Evolutionary conservation across 2,329 filamentous ascomycete species (phyloP), one percentile per base, ranked within the genome.

Genomic region (Neofusicoccum cordaticola): DNA sequence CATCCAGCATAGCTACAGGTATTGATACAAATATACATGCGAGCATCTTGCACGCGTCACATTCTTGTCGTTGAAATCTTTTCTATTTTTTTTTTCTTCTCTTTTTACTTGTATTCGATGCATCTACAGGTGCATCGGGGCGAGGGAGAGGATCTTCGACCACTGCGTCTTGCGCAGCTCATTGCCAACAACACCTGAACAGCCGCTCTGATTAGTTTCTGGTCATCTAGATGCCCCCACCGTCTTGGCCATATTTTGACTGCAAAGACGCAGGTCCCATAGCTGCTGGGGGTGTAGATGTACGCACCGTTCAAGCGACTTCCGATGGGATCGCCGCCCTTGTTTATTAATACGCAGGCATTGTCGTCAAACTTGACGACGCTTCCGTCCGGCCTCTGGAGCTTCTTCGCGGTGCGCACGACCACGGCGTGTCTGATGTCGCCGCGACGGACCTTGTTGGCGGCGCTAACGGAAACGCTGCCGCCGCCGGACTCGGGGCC

Each of bases 81-180:
- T 34, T 50, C 34, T 39, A 13, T 34, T 39, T 60, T 19, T 7
- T 60, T 62, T 45, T 15, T 15, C 22, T 34, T 42, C 53, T 34
- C 22, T 41, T 31, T 58, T 31, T 48, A 15, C 75, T 35, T 37
- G 13, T 7, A 7, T 37, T 42, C 9, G 9, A 48, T 71, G 52
- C 19, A 12, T 67, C 78, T 85, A 91, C 76, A 91, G 80, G 79
- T 91, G 87, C 86, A 90, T 88, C 52, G 95, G 94, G 63, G 95
- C 95, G 85, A 99, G 86, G 71, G 92, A 96, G 75, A 99, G 80
- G 73, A 99, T 98, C 86, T 98, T 99, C 73, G 93, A 96, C 95
- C 95, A 99, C 81, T 96, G 90, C 84, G 91, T 95, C 76, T 91
- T 87, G 76, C 91, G 88, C 78, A 99, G 80, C 82, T 99, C 95